Conservation (phyloP, 441 rosid genomes). For the Adansonia rubrostipa region DNA sequence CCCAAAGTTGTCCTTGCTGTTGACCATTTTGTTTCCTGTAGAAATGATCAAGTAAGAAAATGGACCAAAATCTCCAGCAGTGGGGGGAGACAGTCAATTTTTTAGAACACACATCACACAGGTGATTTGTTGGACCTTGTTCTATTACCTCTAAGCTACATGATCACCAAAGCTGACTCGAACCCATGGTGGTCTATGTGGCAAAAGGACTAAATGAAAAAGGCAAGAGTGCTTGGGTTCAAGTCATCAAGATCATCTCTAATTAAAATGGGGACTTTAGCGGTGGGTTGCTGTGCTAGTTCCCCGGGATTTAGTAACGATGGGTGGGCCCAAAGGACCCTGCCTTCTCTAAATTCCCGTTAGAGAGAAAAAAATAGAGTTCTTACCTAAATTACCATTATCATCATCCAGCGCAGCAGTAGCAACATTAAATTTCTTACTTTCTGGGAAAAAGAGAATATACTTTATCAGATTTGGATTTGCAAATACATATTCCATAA, state of each 20-base stretch:
- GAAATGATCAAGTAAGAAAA: slow-evolving; percentile 28
- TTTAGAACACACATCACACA: background rate
- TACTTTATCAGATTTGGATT: background rate
- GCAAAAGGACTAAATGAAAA: no score
- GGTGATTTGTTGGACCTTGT: slow-evolving; percentile 8
- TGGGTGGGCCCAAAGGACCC: no score
- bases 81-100: background rate
- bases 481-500: background rate
- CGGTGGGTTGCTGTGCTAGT: no score
- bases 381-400: slow-evolving; percentile 57
- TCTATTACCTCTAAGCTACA: slow-evolving; percentile 10
- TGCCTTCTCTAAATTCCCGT: no score
- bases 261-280: no score
- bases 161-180: slow-evolving; percentile 14
- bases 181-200: no score
- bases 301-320: no score
- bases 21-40: slow-evolving; percentile 48
- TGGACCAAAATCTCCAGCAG: background rate
- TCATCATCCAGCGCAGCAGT: slow-evolving; percentile 44
- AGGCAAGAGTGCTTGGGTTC: no score
- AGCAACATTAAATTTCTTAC: slow-evolving; percentile 42
- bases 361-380: background rate
- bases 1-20: slow-evolving; percentile 41
- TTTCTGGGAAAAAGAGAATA: no score
- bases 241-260: no score